Percentiles rank a stretch among this genome's conserved stretches.
phyloP scores from a whole-genome alignment of 2,329 filamentous ascomycete genomes.

The Apiospora arundinis region DNA sequence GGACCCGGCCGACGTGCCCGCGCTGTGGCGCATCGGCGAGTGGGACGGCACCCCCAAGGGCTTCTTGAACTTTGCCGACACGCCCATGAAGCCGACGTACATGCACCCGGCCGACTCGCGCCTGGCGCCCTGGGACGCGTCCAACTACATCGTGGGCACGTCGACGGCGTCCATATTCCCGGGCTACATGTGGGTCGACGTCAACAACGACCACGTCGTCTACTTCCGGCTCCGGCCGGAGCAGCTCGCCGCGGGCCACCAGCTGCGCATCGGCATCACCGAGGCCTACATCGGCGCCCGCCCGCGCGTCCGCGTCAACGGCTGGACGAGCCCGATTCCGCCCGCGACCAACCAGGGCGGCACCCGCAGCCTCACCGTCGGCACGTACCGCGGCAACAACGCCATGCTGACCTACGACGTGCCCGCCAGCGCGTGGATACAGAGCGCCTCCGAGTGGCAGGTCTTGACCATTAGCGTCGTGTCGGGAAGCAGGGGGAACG shows the following conservation, averaged over 20 bases:
- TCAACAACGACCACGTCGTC: conserved; percentile 49
- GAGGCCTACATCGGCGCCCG: conserved; percentile 41
- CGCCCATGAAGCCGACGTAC: conserved; percentile 48
- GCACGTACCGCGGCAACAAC: conserved; percentile 42
- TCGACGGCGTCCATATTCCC: conserved; percentile 44
- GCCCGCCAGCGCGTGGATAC: conserved; percentile 36
- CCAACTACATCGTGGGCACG: conserved; percentile 45
- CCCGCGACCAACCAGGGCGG: conserved; percentile 37
- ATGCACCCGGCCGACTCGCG: conserved; percentile 47
- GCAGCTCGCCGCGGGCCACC: conserved; percentile 38
- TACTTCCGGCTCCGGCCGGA: conserved; percentile 44
- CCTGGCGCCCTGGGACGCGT: conserved; percentile 38
- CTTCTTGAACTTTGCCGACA: conserved; percentile 44
- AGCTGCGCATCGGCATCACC: conserved; percentile 40
- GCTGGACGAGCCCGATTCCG: conserved; percentile 36
- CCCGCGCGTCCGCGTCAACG: conserved; percentile 40
- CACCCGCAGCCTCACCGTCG: conserved; percentile 41
- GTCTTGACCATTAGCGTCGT: conserved; percentile 38
- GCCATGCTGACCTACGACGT: conserved; percentile 38
- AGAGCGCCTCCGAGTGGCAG: conserved; percentile 38
- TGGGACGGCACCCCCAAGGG: conserved; percentile 45
- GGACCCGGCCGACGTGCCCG: conserved; percentile 40
- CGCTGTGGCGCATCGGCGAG: conserved; percentile 45
- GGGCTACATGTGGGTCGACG: conserved; percentile 49
- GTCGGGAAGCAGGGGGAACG: conserved; percentile 36